Base-by-base conservation (phyloP, 2,329 filamentous ascomycete genomes). In the Calonectria crousiana region DNA sequence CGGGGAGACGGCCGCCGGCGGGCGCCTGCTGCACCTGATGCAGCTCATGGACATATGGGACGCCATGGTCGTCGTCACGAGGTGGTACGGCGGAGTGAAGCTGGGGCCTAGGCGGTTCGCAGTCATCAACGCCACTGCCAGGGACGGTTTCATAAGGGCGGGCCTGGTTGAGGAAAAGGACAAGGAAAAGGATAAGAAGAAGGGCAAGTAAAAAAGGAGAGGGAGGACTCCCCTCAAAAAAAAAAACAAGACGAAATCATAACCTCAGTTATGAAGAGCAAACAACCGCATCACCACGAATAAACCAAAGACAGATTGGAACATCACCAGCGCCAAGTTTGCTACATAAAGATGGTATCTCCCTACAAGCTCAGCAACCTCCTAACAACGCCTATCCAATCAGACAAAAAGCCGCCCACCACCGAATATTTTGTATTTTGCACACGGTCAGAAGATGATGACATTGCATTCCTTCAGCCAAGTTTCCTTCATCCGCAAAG, bases 21-120 rank as follows among this genome's bases (percentile, higher is more conserved):
- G 94, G 0, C 90, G 97, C 52, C 85, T 99, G 81, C 85, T 98
- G 74, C 95, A 98, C 86, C 87, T 99, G 36, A 93, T 99, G 92
- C 95, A 98, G 87, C 86, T 98, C 75, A 98, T 98, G 95, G 95
- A 96, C 81, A 89, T 97, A 14, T 98, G 96, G 95, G 92, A 97
- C 84, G 93, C 94, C 20, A 93, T 98, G 87, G 95, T 99, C 0
- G 93, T 99, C 4, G 96, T 99, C 34, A 95, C 95, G 49, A 88
- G 97, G 76, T 99, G 97, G 97, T 99, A 98, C 84, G 97, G 97
- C 5, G 97, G 97, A 1, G 91, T 98, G 72, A 93, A 95, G 79
- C 86, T 99, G 58, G 97, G 97, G 0, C 96, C 96, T 65, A 93
- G 96, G 83, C 89, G 97, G 77, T 99, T 99, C 83, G 92, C 95